Evolutionary conservation across 768 basidiomycete species (phyloP).

Genomic region (Hygrocybe punicea): DNA sequence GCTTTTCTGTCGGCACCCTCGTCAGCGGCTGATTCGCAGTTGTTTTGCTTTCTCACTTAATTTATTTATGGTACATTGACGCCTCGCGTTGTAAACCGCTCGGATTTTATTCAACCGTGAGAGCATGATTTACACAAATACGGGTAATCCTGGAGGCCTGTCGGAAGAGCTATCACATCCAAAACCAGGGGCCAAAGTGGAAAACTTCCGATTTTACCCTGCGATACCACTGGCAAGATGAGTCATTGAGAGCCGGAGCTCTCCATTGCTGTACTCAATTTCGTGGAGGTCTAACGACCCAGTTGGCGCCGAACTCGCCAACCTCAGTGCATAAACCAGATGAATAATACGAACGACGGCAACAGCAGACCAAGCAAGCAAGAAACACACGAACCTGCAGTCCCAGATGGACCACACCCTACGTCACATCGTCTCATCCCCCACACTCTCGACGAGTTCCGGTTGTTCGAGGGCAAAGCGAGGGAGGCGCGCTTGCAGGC

Average conservation of each 20-base stretch:
- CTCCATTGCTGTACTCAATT: constrained; percentile 5
- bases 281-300: neutral
- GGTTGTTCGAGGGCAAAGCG: constrained; percentile 58
- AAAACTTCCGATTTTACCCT: neutral
- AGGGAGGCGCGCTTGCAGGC: constrained; percentile 58
- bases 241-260: constrained; percentile 39
- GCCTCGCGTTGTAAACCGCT: neutral
- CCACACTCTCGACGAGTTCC: constrained; percentile 60
- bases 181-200: neutral
- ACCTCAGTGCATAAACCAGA: constrained; percentile 5
- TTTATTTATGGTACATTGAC: too few relatives aligned
- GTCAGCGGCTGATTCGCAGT: constrained; percentile 5
- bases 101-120: too few relatives aligned
- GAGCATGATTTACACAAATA: too few relatives aligned
- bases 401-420: constrained; percentile 55
- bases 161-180: neutral
- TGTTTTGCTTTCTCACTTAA: neutral
- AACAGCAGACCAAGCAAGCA: constrained; percentile 32
- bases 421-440: constrained; percentile 40
- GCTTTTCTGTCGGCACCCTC: constrained; percentile 14
- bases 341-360: constrained; percentile 15
- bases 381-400: constrained; percentile 51
- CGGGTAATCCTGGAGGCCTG: too few relatives aligned
- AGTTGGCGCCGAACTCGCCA: neutral
- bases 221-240: constrained; percentile 23